Evolutionary conservation across 306 rosid species (phyloP).

Genomic region (Amphicarpaea edgeworthii): DNA sequence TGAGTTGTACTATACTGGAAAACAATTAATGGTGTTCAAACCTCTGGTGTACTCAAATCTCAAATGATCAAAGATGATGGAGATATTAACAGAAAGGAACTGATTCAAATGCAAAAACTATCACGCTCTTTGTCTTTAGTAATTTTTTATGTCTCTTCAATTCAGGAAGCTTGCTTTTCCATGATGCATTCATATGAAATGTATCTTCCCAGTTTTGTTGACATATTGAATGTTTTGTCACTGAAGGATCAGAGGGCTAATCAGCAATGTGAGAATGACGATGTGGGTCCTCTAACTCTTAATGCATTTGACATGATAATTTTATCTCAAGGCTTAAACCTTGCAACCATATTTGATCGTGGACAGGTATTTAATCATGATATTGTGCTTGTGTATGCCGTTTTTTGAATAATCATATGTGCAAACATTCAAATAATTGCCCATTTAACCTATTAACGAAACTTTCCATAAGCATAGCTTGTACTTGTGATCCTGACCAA

Average conservation of each 20-base stretch:
- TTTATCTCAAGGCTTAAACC: conserved; percentile 92
- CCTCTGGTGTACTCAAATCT: too few species aligned
- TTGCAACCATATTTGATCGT: conserved; percentile 77
- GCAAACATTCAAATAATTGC: conserved; percentile 1
- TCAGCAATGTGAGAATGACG: conserved; percentile 61
- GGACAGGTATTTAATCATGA: conserved; percentile 64
- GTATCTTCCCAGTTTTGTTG: conserved; percentile 28
- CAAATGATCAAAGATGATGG: too few species aligned
- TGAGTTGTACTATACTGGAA: too few species aligned
- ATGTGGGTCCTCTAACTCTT: conserved; percentile 74
- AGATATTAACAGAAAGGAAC: too few species aligned
- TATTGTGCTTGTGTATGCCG: conserved; percentile 9
- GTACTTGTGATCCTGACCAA: neutral
- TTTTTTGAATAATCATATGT: conserved; percentile 19
- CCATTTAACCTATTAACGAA: conserved; percentile 13
- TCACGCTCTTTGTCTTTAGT: neutral
- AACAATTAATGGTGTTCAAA: too few species aligned
- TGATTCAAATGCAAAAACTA: too few species aligned
- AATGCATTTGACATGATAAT: conserved; percentile 89
- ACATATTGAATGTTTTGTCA: conserved; percentile 40
- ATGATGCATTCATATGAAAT: conserved; percentile 13
- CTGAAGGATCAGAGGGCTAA: conserved; percentile 66
- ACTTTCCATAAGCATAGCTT: conserved; percentile 11
- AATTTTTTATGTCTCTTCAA: neutral
- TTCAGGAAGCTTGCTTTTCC: conserved; percentile 19